Evolutionary conservation across 2,329 filamentous ascomycete species (phyloP).

Genomic region (Fusarium sublunatum): DNA sequence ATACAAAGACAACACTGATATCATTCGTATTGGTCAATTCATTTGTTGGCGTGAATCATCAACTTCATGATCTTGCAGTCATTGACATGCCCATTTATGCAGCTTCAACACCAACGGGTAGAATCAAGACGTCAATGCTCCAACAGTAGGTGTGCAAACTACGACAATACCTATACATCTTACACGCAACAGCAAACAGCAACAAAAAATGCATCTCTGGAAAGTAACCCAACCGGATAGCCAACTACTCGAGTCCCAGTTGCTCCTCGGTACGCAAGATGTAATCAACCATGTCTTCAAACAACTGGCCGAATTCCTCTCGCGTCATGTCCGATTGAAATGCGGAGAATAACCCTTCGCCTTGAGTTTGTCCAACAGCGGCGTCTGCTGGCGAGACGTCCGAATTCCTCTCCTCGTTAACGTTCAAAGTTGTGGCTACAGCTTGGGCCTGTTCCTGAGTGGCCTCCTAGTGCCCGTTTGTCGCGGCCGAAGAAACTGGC

Average conservation of each 20-base stretch:
- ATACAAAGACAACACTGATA: neutral
- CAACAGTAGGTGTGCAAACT: conserved; percentile 41
- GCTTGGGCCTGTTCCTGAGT: conserved; percentile 31
- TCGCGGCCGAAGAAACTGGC: conserved; percentile 49
- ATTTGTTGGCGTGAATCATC: neutral
- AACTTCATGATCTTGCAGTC: neutral
- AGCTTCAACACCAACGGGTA: conserved; percentile 1
- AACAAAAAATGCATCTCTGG: conserved; percentile 33
- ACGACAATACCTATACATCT: conserved; percentile 44
- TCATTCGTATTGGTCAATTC: neutral
- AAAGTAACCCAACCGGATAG: conserved; percentile 35
- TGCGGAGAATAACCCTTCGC: neutral
- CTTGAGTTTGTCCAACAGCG: neutral
- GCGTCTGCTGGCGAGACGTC: neutral
- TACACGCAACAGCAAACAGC: conserved; percentile 41
- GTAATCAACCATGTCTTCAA: conserved; percentile 17
- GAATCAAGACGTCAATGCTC: conserved; percentile 33
- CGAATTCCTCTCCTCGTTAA: neutral
- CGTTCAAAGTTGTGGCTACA: conserved; percentile 17
- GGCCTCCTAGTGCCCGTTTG: conserved; percentile 59
- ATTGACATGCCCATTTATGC: conserved; percentile 11
- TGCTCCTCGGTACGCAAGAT: conserved; percentile 8
- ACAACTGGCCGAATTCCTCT: conserved; percentile 18
- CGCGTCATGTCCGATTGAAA: conserved; percentile 9
- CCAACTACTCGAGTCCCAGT: conserved; percentile 23